These are phyloP conservation scores for Pichia sp. DNA, from an alignment of 1,139 yeast genomes.

Conservation along the genomic window DNA sequence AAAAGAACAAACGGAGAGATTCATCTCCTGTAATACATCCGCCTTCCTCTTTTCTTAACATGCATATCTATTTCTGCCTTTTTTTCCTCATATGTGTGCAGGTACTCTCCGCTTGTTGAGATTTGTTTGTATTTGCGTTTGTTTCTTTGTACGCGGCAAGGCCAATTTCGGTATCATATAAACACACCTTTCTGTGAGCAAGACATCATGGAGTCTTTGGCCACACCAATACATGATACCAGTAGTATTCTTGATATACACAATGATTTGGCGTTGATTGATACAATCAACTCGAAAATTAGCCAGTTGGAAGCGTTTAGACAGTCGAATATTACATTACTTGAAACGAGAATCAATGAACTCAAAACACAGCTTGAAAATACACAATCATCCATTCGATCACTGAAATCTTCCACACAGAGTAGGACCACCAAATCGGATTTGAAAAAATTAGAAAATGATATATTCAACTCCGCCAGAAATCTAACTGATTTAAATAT, in stretches of 20 bases:
- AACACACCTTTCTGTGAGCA: neutral
- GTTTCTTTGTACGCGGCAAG: no score
- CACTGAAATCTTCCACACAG: conserved; percentile 16
- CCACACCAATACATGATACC: conserved; percentile 18
- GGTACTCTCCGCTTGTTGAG: no score
- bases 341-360: conserved; percentile 7
- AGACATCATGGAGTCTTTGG: conserved; percentile 14
- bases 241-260: conserved; percentile 42
- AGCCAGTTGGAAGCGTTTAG: conserved; percentile 26
- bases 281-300: conserved; percentile 37
- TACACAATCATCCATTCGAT: conserved; percentile 13
- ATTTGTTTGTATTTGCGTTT: no score
- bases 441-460: conserved; percentile 33
- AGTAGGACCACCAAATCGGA: conserved; percentile 20
- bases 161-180: no score
- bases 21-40: no score
- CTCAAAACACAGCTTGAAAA: conserved; percentile 15
- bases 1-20: no score
- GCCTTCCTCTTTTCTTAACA: no score
- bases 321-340: conserved; percentile 2
- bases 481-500: conserved; percentile 50
- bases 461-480: conserved; percentile 48
- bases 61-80: no score
- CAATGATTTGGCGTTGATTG: conserved; percentile 44
- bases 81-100: no score